phyloP scores from a whole-genome alignment of 441 rosid genomes.

The Croton setiger region DNA sequence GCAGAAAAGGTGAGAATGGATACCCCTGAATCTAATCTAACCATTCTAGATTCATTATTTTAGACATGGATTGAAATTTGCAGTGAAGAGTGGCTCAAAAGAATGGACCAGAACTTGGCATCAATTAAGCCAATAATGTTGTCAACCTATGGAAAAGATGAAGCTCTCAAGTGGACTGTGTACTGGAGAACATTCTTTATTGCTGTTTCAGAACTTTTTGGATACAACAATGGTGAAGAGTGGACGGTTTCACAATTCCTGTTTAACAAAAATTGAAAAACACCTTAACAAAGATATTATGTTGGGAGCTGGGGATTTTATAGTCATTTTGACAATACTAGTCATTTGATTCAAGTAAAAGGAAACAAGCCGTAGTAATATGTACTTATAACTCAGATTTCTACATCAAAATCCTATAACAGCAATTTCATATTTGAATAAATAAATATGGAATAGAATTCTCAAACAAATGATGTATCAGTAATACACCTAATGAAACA shows the following conservation, averaged over 20 bases:
- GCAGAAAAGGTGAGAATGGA: slow-evolving; percentile 48
- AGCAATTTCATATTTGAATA: no score
- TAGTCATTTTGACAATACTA: neutral
- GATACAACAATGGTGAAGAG: slow-evolving; percentile 73
- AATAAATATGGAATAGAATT: neutral
- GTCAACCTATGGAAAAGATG: slow-evolving; percentile 67
- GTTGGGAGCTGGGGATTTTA: neutral
- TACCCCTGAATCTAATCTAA: neutral
- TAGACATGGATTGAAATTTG: neutral
- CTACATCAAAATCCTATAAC: no score
- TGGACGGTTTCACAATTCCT: slow-evolving; percentile 78
- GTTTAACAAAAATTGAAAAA: slow-evolving; percentile 54
- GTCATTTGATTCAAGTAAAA: no score
- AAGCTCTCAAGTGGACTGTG: slow-evolving; percentile 73
- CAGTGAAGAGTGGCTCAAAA: slow-evolving; percentile 84
- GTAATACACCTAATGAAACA: neutral
- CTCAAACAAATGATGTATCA: neutral
- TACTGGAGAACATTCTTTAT: slow-evolving; percentile 88
- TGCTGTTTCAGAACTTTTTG: slow-evolving; percentile 79
- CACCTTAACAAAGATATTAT: neutral
- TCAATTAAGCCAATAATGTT: slow-evolving; percentile 62
- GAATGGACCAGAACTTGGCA: slow-evolving; percentile 62
- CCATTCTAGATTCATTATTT: neutral
- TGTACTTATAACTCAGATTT: no score
- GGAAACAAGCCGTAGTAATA: no score